These are phyloP conservation scores for Bryoglossum gracile DNA, from an alignment of 495 filamentous ascomycete genomes.

Conservation along the genomic window DNA sequence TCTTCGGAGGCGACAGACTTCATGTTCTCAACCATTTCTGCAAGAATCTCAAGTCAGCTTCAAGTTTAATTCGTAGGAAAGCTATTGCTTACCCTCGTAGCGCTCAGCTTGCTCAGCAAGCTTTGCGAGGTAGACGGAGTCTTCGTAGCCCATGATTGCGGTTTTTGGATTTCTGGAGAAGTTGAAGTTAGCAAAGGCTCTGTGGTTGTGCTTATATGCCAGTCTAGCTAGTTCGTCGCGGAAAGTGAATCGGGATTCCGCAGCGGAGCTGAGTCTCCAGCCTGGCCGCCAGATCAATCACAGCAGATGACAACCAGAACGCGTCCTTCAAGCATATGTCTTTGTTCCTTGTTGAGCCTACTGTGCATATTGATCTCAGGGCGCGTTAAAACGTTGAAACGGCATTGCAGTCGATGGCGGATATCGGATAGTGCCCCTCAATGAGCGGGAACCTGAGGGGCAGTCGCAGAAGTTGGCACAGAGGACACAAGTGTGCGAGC, in stretches of 20 bases:
- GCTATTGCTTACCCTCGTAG: constrained; percentile 80
- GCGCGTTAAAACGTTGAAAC: too few species aligned
- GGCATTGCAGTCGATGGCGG: not conserved
- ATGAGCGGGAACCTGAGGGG: constrained; percentile 12
- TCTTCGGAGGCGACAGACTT: constrained; percentile 95
- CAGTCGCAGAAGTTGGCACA: constrained; percentile 7
- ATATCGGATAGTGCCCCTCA: constrained; percentile 9
- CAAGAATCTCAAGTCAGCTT: too few species aligned
- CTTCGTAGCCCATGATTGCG: constrained; percentile 95
- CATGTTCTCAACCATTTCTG: constrained; percentile 99
- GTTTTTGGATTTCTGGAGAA: constrained; percentile 15
- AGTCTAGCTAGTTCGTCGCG: too few species aligned
- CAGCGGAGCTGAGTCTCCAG: too few species aligned
- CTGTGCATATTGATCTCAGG: too few species aligned
- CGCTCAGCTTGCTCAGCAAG: constrained; percentile 99
- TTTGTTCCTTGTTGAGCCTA: too few species aligned
- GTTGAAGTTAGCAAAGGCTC: not conserved
- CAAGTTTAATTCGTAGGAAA: too few species aligned
- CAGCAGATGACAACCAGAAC: too few species aligned
- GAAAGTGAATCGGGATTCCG: too few species aligned
- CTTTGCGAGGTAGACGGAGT: constrained; percentile 99
- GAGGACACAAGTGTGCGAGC: not conserved
- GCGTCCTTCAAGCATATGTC: too few species aligned
- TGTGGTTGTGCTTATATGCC: too few species aligned
- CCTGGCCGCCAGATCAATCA: too few species aligned